phyloP scores from a whole-genome alignment of 192 early-diverging fungal genomes.

The Pilaira anomala region DNA sequence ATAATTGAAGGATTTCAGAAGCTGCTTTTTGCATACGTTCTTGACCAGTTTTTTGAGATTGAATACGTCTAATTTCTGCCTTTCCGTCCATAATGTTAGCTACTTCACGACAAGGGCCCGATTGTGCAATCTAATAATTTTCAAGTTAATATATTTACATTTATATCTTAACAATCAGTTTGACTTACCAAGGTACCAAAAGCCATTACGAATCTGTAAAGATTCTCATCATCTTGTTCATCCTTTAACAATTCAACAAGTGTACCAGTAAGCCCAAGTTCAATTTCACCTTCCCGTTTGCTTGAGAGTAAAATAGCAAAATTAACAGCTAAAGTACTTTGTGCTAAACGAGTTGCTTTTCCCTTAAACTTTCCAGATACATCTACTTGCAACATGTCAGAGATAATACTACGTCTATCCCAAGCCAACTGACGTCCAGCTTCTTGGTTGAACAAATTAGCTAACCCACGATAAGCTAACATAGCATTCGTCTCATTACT shows the following conservation, averaged over 20 bases:
- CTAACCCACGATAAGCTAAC: constrained; percentile 67
- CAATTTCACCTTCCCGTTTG: constrained; percentile 49
- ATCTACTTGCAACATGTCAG: constrained; percentile 32
- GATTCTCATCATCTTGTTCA: constrained; percentile 58
- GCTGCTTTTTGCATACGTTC: constrained; percentile 16
- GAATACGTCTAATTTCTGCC: constrained; percentile 2
- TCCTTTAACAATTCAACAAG: constrained; percentile 54
- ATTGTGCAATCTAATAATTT: constrained; percentile 9
- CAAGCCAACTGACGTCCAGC: constrained; percentile 42
- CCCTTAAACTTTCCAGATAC: constrained; percentile 33
- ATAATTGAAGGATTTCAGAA: constrained; percentile 7
- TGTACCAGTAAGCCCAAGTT: constrained; percentile 38
- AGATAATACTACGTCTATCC: constrained; percentile 16
- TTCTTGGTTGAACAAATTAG: constrained; percentile 66
- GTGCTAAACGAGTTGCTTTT: constrained; percentile 20
- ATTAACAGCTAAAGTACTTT: constrained; percentile 36
- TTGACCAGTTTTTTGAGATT: not conserved
- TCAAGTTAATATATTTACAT: not conserved
- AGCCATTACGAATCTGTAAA: constrained; percentile 56
- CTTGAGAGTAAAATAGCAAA: constrained; percentile 46
- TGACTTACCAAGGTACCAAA: constrained; percentile 61
- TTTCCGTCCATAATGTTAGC: constrained; percentile 27
- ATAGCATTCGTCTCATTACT: constrained; percentile 68
- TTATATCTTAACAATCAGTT: too few relatives aligned
- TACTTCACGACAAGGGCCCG: constrained; percentile 10